Base-by-base conservation (phyloP, 345 rosid genomes). In the Populus nigra region DNA sequence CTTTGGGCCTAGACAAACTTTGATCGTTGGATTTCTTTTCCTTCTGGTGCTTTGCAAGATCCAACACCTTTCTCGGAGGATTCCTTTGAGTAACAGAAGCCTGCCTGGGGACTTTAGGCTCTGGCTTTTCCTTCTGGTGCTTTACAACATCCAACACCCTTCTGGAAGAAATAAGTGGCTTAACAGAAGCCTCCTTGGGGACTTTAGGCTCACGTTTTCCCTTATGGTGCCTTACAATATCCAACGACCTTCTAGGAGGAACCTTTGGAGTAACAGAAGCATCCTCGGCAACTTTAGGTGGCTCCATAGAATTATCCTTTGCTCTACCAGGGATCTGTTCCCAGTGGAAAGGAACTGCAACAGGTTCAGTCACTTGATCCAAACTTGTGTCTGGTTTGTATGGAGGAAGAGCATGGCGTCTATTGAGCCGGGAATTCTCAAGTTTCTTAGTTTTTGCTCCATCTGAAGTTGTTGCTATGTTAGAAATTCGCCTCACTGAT, bases 291-390 rank as follows among this genome's bases (percentile, higher is more conserved):
- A 74, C 78, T 68, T 33, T 71, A 17, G 74, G 68, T 74, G 72
- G 83, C 15, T 74, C 70, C 35, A 29, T 53, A 43, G 55, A 33
- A 5, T 75, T 73, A 27, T 78, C 83, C 77, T 88, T 96, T 7
- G 88, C 77, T 79, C 85, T 85, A 27, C 99, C 99, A 57, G 99
- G 98, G 73, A 89, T 87, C 75, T 84, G 88, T 71, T 93, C 98
- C 98, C 99, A 96, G 20, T 78, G 77, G 73, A 96, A 96, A 79
- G 99, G 98, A 76, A 96, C 94, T 8, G 97, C 91, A 66, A 78
- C 94, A 31, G 93, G 85, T 77, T 93, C 90, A 5, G 91, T 92
- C 35, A 92, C 91, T 59, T 88, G 93, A 55, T 92, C 96, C 78
- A 85, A 82, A 68, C 69, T 78, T 35, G 75, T 59, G 63, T 85